A percentile compares a stretch with the other conserved stretches of the same genome.
Evolutionary conservation across 306 rosid genomes (phyloP).

Genomic region (Pyrus betulifolia): DNA sequence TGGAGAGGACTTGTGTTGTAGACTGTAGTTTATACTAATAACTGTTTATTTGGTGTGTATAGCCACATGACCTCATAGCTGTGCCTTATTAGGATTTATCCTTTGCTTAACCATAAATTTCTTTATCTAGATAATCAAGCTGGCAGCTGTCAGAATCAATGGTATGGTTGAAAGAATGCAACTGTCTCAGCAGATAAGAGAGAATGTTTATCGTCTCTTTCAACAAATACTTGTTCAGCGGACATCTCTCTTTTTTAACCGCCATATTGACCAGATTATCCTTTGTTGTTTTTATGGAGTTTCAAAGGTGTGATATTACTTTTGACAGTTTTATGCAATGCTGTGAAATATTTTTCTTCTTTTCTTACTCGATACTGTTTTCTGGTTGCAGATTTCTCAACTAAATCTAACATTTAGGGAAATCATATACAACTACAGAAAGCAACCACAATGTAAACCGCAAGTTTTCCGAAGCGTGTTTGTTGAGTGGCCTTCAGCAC

Average conservation of each 20-base stretch:
- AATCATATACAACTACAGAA: conserved; percentile 81
- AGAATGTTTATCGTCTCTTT: conserved; percentile 82
- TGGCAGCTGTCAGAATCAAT: conserved; percentile 96
- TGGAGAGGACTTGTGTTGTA: background rate
- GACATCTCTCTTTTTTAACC: conserved; percentile 82
- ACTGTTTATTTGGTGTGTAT: background rate
- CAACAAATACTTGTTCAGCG: conserved; percentile 74
- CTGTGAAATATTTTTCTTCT: conserved; percentile 3
- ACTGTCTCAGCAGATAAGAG: conserved; percentile 81
- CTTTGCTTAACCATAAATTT: background rate
- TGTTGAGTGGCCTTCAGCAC: conserved; percentile 68
- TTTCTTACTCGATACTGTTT: conserved; percentile 15
- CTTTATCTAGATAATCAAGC: conserved; percentile 57
- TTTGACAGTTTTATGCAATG: background rate
- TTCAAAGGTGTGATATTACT: conserved; percentile 61
- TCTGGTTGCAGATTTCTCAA: conserved; percentile 79
- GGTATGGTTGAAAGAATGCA: conserved; percentile 98
- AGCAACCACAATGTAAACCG: conserved; percentile 87
- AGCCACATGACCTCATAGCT: background rate
- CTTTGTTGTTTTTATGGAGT: conserved; percentile 95
- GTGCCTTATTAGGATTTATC: background rate
- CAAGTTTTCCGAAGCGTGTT: conserved; percentile 93
- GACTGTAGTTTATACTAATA: background rate
- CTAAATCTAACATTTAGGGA: conserved; percentile 77
- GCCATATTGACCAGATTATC: conserved; percentile 91